Percentiles rank a stretch among this genome's conserved stretches.
These are phyloP conservation scores for Dictyostelium firmibasis DNA, from an alignment of 78 protist species.

Conservation along the genomic window DNA sequence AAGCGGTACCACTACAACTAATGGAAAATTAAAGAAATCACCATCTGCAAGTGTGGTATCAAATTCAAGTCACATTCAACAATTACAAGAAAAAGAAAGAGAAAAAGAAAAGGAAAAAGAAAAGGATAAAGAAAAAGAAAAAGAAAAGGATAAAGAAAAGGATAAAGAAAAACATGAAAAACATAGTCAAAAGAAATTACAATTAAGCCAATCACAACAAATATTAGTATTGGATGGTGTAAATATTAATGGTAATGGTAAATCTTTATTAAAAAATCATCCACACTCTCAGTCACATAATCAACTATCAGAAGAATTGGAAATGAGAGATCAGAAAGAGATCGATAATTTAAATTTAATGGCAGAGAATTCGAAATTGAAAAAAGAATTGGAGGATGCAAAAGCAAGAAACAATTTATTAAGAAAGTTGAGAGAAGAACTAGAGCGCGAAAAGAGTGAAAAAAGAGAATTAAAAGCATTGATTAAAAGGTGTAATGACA, in stretches of 20 bases:
- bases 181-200: not conserved
- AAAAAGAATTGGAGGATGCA: conserved; percentile 31
- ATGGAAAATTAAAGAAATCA: not conserved
- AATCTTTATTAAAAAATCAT: not conserved
- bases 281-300: not conserved
- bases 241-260: not conserved
- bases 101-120: conserved; percentile 1
- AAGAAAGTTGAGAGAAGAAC: conserved; percentile 16
- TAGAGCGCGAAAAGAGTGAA: conserved; percentile 7
- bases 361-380: conserved; percentile 1
- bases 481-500: conserved; percentile 1
- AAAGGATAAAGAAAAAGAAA: not conserved
- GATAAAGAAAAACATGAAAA: not conserved
- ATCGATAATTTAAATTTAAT: not conserved
- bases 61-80: not conserved
- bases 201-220: not conserved
- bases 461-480: not conserved
- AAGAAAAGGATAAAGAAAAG: not conserved
- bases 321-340: conserved; percentile 17
- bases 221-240: not conserved
- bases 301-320: not conserved
- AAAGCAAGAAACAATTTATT: not conserved
- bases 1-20: not conserved
- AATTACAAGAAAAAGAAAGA: not conserved
- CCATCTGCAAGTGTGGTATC: not conserved